Evolutionary conservation across 441 rosid genomes (phyloP).

Genomic region (Aquilaria agallochum): DNA sequence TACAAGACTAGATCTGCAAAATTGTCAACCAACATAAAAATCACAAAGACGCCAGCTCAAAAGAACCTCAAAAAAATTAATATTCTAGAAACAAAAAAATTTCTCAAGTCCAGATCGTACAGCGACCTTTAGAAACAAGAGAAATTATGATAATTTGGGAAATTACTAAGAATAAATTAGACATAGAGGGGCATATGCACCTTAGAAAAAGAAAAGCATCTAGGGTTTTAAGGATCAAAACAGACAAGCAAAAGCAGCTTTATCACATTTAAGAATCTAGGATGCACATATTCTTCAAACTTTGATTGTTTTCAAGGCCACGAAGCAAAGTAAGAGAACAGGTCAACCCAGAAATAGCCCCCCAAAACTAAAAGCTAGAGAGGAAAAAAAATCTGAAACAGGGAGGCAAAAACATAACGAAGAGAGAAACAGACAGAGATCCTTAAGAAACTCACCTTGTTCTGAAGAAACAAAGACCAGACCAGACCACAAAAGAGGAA

Average conservation of each 20-base stretch:
- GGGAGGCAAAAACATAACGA: conserved; percentile 31
- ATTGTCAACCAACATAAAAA: conserved; percentile 7
- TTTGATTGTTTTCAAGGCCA: too few species aligned
- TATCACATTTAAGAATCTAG: conserved; percentile 31
- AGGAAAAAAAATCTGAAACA: conserved; percentile 8
- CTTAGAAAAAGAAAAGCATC: conserved; percentile 19
- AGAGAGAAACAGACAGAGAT: conserved; percentile 22
- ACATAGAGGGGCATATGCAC: conserved; percentile 6
- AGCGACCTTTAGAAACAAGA: conserved; percentile 23
- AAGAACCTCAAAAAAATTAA: conserved; percentile 12
- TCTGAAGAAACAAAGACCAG: conserved; percentile 32
- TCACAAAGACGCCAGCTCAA: conserved; percentile 22
- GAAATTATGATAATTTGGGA: conserved; percentile 16
- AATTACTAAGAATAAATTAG: conserved; percentile 14
- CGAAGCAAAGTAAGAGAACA: conserved; percentile 12
- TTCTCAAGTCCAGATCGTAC: conserved; percentile 38
- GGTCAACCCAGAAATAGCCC: conserved; percentile 7
- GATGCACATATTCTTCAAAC: conserved; percentile 10
- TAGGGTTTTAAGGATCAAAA: conserved; percentile 40
- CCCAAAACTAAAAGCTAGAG: too few species aligned
- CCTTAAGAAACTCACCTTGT: conserved; percentile 41
- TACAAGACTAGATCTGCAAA: conserved; percentile 61
- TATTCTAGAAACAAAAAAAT: background rate
- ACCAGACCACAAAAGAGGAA: conserved; percentile 18
- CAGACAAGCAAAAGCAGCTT: conserved; percentile 33